Evolutionary conservation across 495 filamentous ascomycete genomes (phyloP).

Genomic region (Elasticomyces elasticus): DNA sequence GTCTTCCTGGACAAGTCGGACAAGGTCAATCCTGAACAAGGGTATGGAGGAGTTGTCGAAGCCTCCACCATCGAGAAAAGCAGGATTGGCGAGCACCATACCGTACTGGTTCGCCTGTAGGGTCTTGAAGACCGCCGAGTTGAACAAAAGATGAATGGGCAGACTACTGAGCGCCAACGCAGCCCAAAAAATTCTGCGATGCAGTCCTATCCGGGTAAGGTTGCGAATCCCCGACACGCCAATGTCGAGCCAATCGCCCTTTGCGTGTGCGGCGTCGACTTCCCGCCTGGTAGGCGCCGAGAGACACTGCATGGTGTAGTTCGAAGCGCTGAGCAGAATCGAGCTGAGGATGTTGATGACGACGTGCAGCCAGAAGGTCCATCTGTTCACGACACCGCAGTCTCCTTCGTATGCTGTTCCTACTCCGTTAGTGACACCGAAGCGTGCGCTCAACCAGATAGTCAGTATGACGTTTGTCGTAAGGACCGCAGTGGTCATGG

Average conservation of each 20-base stretch:
- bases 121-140: conserved; percentile 24
- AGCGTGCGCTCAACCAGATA: background rate
- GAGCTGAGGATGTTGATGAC: conserved; percentile 14
- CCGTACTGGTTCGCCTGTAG: conserved; percentile 33
- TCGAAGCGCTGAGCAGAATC: conserved; percentile 4
- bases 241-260: conserved; percentile 9
- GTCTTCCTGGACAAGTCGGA: too few species aligned
- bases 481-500: background rate
- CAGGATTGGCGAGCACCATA: conserved; percentile 28
- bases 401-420: background rate
- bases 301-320: conserved; percentile 14
- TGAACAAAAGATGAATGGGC: conserved; percentile 11
- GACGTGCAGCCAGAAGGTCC: background rate
- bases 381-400: background rate
- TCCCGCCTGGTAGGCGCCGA: conserved; percentile 11
- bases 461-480: background rate
- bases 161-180: background rate
- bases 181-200: background rate
- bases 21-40: too few species aligned
- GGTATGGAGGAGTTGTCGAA: too few species aligned
- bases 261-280: conserved; percentile 13
- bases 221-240: conserved; percentile 7
- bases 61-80: conserved; percentile 25
- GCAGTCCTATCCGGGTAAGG: background rate
- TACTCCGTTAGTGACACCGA: background rate